Evolutionary conservation across 345 rosid genomes (phyloP).

Genomic region (Eutrema heterophyllum): DNA sequence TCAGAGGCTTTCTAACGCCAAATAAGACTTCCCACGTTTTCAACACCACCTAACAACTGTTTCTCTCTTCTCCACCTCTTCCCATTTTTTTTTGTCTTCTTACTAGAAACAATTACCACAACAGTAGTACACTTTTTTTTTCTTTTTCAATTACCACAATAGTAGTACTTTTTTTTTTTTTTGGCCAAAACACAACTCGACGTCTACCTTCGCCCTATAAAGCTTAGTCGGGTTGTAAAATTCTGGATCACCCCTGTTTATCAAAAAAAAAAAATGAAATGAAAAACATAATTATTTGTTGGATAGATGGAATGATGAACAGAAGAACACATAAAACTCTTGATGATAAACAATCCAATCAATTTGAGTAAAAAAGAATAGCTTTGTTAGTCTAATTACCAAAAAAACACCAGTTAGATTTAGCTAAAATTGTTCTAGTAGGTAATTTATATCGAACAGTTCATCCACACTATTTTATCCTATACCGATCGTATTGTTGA

Average conservation of each 20-base stretch:
- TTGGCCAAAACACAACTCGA: too few species aligned
- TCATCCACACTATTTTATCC: neutral
- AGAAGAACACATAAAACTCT: neutral
- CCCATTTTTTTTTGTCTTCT: constrained; percentile 7
- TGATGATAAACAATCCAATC: neutral
- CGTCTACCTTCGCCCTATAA: too few species aligned
- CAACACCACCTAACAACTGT: constrained; percentile 32
- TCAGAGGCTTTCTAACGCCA: neutral
- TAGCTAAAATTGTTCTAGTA: neutral
- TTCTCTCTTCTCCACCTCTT: constrained; percentile 25
- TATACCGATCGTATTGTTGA: too few species aligned
- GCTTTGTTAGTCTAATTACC: neutral
- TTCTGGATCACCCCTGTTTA: too few species aligned
- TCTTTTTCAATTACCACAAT: too few species aligned
- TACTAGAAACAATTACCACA: neutral
- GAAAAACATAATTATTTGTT: too few species aligned
- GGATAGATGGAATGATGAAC: neutral
- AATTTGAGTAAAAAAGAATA: neutral
- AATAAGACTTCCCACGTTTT: constrained; percentile 28
- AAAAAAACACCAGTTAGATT: neutral
- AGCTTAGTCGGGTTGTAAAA: too few species aligned
- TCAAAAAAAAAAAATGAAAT: too few species aligned
- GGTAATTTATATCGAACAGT: neutral
- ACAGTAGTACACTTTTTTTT: neutral
- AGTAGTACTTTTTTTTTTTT: too few species aligned